phyloP scores from a whole-genome alignment of 2,329 filamentous ascomycete species.

The Hymenoscyphus fraxineus region DNA sequence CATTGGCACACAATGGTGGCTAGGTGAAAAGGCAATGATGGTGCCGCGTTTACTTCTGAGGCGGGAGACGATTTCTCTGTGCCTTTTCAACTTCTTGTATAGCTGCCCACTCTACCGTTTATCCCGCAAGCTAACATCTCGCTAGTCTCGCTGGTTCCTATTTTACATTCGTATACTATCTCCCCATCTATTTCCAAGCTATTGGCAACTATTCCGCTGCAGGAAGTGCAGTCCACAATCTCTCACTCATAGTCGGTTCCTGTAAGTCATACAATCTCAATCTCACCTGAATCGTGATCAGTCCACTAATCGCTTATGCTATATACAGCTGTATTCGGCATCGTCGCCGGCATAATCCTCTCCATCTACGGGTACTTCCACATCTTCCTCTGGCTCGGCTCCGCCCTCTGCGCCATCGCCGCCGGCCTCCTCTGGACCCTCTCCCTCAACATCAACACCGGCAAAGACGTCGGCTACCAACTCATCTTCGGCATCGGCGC shows the following conservation, averaged over 20 bases:
- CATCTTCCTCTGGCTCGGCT: slow-evolving; percentile 30
- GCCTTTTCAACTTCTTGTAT: too few relatives aligned
- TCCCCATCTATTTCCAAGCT: slow-evolving; percentile 33
- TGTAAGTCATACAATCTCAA: slow-evolving; percentile 8
- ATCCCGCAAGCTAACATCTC: neutral
- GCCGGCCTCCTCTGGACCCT: slow-evolving; percentile 53
- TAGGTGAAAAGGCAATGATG: slow-evolving; percentile 35
- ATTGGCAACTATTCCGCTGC: slow-evolving; percentile 22
- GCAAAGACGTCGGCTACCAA: slow-evolving; percentile 54
- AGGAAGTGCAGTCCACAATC: slow-evolving; percentile 23
- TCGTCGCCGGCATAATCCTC: slow-evolving; percentile 13
- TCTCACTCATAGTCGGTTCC: slow-evolving; percentile 26
- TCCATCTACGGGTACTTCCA: slow-evolving; percentile 31
- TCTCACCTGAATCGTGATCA: too few relatives aligned
- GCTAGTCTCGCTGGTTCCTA: slow-evolving; percentile 14
- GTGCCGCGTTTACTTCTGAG: slow-evolving; percentile 2
- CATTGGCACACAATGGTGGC: slow-evolving; percentile 35
- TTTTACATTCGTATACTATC: slow-evolving; percentile 15
- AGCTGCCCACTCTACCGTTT: too few relatives aligned
- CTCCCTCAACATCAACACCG: slow-evolving; percentile 41
- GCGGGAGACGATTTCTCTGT: too few relatives aligned
- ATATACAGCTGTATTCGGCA: slow-evolving; percentile 1
- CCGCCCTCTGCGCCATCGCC: slow-evolving; percentile 34
- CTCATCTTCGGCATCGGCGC: slow-evolving; percentile 51
- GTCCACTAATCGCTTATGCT: too few relatives aligned